Conservation (phyloP, 2,329 filamentous ascomycete genomes). For the Colletotrichum sp. region DNA sequence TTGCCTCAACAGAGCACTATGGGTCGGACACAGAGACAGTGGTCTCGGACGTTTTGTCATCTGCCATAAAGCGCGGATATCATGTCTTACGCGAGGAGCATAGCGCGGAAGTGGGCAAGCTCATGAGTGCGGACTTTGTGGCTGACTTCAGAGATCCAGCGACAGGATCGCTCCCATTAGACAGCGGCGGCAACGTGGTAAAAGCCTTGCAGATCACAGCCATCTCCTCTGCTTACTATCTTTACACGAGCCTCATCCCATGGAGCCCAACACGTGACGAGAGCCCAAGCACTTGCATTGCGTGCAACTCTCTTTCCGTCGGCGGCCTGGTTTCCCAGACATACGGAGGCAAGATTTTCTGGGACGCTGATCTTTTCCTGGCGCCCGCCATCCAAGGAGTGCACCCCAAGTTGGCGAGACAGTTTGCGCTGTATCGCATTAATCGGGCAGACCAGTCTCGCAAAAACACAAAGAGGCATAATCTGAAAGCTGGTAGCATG, state of each 20-base stretch:
- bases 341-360: slow-evolving; percentile 33
- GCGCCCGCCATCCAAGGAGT: slow-evolving; percentile 29
- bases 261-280: background rate
- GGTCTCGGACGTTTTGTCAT: background rate
- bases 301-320: slow-evolving; percentile 25
- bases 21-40: background rate
- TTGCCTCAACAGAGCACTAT: background rate
- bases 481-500: slow-evolving; percentile 53
- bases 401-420: slow-evolving; percentile 28
- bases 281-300: background rate
- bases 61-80: background rate
- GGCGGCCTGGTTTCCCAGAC: slow-evolving; percentile 31
- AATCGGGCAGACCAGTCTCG: slow-evolving; percentile 53
- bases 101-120: background rate
- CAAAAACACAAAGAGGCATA: slow-evolving; percentile 62
- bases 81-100: background rate
- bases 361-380: slow-evolving; percentile 34
- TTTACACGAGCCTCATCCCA: background rate
- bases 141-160: background rate
- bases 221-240: slow-evolving; percentile 1
- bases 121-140: background rate
- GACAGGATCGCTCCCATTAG: background rate
- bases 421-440: slow-evolving; percentile 30
- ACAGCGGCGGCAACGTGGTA: background rate
- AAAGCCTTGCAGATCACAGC: background rate